These are phyloP conservation scores for Hypomontagnella monticulosa DNA, from an alignment of 495 filamentous ascomycete species.

Conservation along the genomic window DNA sequence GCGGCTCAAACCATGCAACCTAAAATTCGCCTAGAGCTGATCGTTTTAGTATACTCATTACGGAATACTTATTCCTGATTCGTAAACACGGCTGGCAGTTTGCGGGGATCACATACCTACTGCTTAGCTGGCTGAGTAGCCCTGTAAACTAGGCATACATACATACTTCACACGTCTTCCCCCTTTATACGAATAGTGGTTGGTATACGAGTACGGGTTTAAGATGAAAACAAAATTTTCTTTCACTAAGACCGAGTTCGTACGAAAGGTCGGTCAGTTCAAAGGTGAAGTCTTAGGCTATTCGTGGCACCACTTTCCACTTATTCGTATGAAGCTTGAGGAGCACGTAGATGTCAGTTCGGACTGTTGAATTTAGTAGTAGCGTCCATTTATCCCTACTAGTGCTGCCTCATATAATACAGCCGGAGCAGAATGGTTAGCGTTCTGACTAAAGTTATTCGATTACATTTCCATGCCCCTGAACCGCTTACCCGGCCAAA, in stretches of 20 bases:
- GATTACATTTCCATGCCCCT: constrained; percentile 2
- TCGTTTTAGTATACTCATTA: constrained; percentile 9
- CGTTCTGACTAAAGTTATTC: constrained; percentile 3
- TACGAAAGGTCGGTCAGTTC: no score
- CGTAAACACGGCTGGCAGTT: constrained; percentile 10
- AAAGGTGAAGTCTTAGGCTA: no score
- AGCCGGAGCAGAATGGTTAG: not conserved
- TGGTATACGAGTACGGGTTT: no score
- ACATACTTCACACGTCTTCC: not conserved
- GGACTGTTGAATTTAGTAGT: not conserved
- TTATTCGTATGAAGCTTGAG: not conserved
- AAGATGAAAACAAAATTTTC: no score
- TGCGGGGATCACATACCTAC: constrained; percentile 18
- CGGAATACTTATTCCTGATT: constrained; percentile 10
- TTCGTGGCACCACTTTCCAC: no score
- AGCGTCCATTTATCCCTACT: constrained; percentile 5
- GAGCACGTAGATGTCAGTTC: not conserved
- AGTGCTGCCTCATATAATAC: constrained; percentile 11
- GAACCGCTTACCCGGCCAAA: constrained; percentile 7
- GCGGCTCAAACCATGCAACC: constrained; percentile 18
- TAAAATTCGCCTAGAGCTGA: constrained; percentile 6
- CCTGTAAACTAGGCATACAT: constrained; percentile 12
- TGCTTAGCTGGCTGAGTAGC: constrained; percentile 3
- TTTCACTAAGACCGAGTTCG: no score
- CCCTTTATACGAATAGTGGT: no score